Conservation (phyloP, 495 filamentous ascomycete genomes). For the Bombardia bombarda region DNA sequence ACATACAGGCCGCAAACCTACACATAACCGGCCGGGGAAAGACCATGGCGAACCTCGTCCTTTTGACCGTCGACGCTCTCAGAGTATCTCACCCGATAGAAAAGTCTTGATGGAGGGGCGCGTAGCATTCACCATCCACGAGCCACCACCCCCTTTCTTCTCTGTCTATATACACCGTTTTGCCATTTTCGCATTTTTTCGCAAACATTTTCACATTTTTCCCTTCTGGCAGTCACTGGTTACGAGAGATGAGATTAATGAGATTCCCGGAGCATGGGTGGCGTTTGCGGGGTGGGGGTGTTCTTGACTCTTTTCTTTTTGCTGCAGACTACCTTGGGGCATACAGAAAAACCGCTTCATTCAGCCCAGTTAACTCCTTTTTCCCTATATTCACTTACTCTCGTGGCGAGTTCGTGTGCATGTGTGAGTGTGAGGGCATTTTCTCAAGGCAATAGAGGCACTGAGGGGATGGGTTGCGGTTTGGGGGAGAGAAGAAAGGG, state of each 20-base stretch:
- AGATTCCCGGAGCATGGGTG: slow-evolving; percentile 13
- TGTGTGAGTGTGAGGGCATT: too few species aligned
- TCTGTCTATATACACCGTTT: slow-evolving; percentile 9
- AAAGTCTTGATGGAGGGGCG: slow-evolving; percentile 5
- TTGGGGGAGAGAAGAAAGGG: too few species aligned
- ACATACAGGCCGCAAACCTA: not conserved
- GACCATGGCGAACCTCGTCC: not conserved
- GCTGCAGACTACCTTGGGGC: not conserved
- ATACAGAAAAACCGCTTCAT: not conserved
- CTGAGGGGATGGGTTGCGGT: too few species aligned
- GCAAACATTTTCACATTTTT: slow-evolving; percentile 1
- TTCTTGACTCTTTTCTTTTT: too few species aligned
- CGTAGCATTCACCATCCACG: not conserved
- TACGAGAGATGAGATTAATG: slow-evolving; percentile 18
- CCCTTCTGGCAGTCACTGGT: slow-evolving; percentile 3
- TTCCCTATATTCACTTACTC: too few species aligned
- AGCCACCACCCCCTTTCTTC: too few species aligned
- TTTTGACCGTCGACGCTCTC: too few species aligned
- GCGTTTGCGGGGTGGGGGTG: slow-evolving; percentile 14
- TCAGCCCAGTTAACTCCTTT: not conserved
- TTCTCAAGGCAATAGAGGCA: too few species aligned
- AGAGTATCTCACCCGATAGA: not conserved
- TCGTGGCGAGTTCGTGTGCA: too few species aligned
- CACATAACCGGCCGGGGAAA: not conserved
- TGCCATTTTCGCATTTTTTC: not conserved